Evolutionary conservation across 2,329 filamentous ascomycete species (phyloP).

Genomic region (Penicillium crustosum): DNA sequence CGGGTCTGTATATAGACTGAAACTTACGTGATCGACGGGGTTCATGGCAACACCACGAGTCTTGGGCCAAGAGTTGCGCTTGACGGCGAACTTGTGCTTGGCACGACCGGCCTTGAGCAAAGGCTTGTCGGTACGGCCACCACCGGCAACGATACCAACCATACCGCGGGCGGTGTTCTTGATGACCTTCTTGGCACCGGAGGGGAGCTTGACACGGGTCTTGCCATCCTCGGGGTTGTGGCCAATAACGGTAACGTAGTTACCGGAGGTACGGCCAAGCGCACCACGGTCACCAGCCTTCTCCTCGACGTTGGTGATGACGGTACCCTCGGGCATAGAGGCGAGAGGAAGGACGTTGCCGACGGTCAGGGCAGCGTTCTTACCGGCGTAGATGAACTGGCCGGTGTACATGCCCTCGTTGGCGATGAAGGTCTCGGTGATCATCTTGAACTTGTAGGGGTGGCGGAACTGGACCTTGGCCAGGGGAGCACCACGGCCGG

Average conservation of each 20-base stretch:
- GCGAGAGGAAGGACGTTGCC: slow-evolving; percentile 95
- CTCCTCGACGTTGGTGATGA: slow-evolving; percentile 99
- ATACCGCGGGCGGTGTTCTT: slow-evolving; percentile 90
- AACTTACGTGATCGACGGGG: slow-evolving; percentile 87
- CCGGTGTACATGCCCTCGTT: slow-evolving; percentile 99
- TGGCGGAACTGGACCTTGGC: slow-evolving; percentile 96
- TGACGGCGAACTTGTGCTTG: slow-evolving; percentile 99
- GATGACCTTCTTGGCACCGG: slow-evolving; percentile 98
- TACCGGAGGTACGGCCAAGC: slow-evolving; percentile 94
- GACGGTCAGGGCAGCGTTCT: slow-evolving; percentile 95
- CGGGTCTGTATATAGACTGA: neutral
- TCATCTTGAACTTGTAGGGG: slow-evolving; percentile 96
- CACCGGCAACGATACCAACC: slow-evolving; percentile 99
- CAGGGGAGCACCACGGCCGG: slow-evolving; percentile 95
- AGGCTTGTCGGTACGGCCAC: slow-evolving; percentile 99
- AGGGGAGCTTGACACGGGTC: slow-evolving; percentile 99
- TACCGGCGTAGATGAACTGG: slow-evolving; percentile 99
- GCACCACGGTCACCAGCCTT: slow-evolving; percentile 95
- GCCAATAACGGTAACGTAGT: slow-evolving; percentile 98
- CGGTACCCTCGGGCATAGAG: slow-evolving; percentile 97
- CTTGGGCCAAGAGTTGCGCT: slow-evolving; percentile 99
- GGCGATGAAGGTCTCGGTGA: slow-evolving; percentile 99
- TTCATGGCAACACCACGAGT: slow-evolving; percentile 99
- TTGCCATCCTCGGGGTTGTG: slow-evolving; percentile 99
- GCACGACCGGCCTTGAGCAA: slow-evolving; percentile 98